A percentile compares a stretch with the other conserved stretches of the same genome.
phyloP scores from a whole-genome alignment of 176 grass and related monocot species.

The Phragmites australis region DNA sequence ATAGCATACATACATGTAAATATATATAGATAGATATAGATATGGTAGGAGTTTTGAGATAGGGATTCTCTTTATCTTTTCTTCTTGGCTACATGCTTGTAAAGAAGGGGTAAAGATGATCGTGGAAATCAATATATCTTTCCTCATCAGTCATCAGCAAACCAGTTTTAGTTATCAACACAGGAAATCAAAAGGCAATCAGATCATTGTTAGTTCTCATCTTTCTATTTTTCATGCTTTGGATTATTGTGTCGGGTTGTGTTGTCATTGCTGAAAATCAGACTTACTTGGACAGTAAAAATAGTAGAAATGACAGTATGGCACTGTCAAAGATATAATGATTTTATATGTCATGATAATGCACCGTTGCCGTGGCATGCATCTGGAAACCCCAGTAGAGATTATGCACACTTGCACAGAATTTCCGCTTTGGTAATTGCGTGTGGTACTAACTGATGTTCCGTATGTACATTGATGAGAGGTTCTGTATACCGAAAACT shows the following conservation, averaged over 20 bases:
- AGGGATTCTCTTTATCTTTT: slow-evolving; percentile 45
- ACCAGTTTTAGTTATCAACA: not conserved
- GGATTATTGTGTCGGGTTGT: too few species aligned
- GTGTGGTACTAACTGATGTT: not conserved
- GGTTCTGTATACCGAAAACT: not conserved
- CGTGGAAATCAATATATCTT: slow-evolving; percentile 45
- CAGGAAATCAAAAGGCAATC: too few species aligned
- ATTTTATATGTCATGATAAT: too few species aligned
- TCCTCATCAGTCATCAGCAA: not conserved
- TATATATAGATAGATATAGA: not conserved
- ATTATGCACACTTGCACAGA: not conserved
- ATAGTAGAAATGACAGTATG: too few species aligned
- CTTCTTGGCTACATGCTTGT: slow-evolving; percentile 31
- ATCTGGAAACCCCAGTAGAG: not conserved
- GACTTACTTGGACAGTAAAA: too few species aligned
- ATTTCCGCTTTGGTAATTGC: not conserved
- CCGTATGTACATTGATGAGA: too few species aligned
- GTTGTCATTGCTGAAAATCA: too few species aligned
- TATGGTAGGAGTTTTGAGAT: slow-evolving; percentile 37
- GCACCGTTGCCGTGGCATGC: not conserved
- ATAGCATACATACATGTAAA: not conserved
- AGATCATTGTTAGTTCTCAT: not conserved
- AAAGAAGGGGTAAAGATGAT: slow-evolving; percentile 49
- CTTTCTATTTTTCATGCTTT: not conserved
- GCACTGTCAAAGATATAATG: too few species aligned